Evolutionary conservation across 495 filamentous ascomycete species (phyloP), one percentile per base, ranked within the genome.

Genomic region (Copromyces sp.): DNA sequence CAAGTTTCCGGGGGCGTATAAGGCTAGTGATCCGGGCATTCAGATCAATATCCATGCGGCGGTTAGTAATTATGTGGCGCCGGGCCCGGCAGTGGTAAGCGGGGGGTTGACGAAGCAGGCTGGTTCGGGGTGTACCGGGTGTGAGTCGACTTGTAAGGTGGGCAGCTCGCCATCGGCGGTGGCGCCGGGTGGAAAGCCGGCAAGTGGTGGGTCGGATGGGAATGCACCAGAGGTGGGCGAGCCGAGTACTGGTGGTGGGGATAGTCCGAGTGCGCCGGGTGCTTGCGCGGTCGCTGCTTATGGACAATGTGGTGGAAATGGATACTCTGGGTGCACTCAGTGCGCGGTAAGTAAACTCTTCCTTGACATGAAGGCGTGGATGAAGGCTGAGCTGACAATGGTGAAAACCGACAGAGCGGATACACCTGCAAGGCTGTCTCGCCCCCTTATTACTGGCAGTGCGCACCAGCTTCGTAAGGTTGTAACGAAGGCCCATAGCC

Each of bases 1-100:
- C 39, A 80, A 80, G 74, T 78, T 87, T 47, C 85, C 85, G 38
- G 85, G 84, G 32, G 84, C 82, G 3, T 88, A 88, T 72, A 77
- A 77, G 14, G 76, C 79, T 29, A 80, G 74, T 61, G 86, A 87
- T 69, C 82, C 84, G 1, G 86, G 87, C 17, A 84, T 88, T 39
- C 73, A 83, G n/a, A 82, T 87, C 45, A 84, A 88, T 71, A 81
- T 88, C 73, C 81, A 85, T 70, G 74, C 78, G 2, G 75, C 80
- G 29, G 39, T 84, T 32, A 68, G 65, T 53, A 76, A 75, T 11
- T 85, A 85, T 68, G 72, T 78, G 39, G 80, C 80, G 0, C 82
- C 83, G 24, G 83, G 83, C 9, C 81, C 82, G 17, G 72, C 81
- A 5, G 82, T 84, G 14, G 81, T 80, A 47, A 71, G 77, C 12